Evolutionary conservation across 768 basidiomycete genomes (phyloP).

Genomic region (Termitomyces sp.): DNA sequence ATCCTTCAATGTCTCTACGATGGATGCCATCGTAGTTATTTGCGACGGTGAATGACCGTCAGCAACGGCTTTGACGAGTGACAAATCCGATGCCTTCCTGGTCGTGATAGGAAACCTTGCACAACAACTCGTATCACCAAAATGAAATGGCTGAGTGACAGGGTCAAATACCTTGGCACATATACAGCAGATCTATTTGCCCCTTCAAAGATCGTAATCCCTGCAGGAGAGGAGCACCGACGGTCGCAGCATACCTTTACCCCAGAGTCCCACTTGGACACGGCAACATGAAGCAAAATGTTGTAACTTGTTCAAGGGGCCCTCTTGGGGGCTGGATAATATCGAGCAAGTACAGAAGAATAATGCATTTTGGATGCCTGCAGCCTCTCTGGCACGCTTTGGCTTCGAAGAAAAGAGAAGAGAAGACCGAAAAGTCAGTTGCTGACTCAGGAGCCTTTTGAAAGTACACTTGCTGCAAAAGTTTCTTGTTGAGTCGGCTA

Average conservation of each 20-base stretch:
- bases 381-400: constrained; percentile 17
- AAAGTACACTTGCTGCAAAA: too few species aligned
- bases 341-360: constrained; percentile 26
- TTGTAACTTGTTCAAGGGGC: constrained; percentile 17
- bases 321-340: constrained; percentile 26
- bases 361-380: too few species aligned
- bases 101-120: too few species aligned
- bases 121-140: constrained; percentile 28
- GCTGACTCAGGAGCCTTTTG: too few species aligned
- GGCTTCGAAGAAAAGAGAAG: constrained; percentile 12
- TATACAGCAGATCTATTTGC: constrained; percentile 25
- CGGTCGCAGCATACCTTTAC: constrained; percentile 22
- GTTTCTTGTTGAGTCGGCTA: too few species aligned
- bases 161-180: constrained; percentile 23
- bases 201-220: constrained; percentile 17
- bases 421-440: too few species aligned
- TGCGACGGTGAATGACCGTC: constrained; percentile 31
- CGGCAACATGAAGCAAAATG: constrained; percentile 31
- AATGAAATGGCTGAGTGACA: constrained; percentile 28
- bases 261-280: constrained; percentile 23
- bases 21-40: constrained; percentile 25
- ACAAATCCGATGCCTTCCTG: constrained; percentile 23
- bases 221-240: neutral
- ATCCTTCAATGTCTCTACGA: constrained; percentile 29
- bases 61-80: constrained; percentile 28